These are phyloP conservation scores for Pseudoscleropodium purum DNA, from an alignment of 225 moss, liverwort and hornwort species.

Conservation along the genomic window DNA sequence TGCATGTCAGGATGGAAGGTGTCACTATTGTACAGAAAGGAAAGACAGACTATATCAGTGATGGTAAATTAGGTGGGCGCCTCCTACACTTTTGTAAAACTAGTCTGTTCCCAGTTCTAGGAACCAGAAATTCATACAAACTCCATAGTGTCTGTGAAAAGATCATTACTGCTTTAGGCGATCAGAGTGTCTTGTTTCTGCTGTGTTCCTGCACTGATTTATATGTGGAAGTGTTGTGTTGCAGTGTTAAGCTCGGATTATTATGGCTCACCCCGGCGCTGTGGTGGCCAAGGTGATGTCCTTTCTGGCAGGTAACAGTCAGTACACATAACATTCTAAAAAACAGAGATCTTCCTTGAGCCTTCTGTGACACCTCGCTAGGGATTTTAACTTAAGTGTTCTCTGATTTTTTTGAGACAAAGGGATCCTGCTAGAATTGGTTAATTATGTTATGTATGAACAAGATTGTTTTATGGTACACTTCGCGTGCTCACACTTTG, in stretches of 20 bases:
- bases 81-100: neutral
- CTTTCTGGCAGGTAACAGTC: constrained; percentile 73
- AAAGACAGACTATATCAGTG: constrained; percentile 79
- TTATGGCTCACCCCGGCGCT: constrained; percentile 91
- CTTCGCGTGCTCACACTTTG: neutral
- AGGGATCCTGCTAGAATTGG: neutral
- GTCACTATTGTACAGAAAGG: constrained; percentile 97
- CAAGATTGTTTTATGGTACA: neutral
- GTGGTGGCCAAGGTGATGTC: constrained; percentile 99
- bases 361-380: neutral
- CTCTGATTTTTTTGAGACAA: neutral
- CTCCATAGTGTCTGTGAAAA: neutral
- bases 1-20: constrained; percentile 70
- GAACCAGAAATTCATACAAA: neutral
- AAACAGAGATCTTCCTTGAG: neutral
- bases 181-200: neutral
- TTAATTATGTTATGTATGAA: neutral
- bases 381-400: neutral
- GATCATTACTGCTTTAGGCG: neutral
- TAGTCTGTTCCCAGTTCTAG: neutral
- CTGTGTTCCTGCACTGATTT: neutral
- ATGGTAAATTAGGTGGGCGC: constrained; percentile 66
- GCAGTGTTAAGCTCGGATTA: constrained; percentile 68
- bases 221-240: constrained; percentile 1
- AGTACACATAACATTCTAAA: neutral